Evolutionary conservation across 371 early-diverging fungal genomes (phyloP).

Genomic region (Conidiobolus coronatus): DNA sequence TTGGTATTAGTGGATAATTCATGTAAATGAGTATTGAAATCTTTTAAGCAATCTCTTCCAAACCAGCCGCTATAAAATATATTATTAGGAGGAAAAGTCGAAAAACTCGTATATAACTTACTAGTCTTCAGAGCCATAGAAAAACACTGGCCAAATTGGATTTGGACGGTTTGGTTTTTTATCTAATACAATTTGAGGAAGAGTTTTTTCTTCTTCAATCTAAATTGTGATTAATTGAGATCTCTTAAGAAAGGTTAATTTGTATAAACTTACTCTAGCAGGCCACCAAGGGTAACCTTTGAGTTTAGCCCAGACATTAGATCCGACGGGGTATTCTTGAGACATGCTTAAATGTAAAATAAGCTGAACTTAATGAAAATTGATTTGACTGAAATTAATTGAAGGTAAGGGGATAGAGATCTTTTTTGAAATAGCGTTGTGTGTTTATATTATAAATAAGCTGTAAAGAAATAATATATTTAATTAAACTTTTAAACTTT

Average conservation of each 20-base stretch:
- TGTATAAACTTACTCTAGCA: conserved; percentile 25
- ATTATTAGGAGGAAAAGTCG: background rate
- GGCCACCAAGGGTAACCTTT: conserved; percentile 67
- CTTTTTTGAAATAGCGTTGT: no score
- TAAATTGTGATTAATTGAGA: conserved; percentile 8
- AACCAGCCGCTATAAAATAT: background rate
- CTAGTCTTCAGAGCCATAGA: conserved; percentile 48
- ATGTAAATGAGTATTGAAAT: background rate
- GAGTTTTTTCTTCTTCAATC: conserved; percentile 26
- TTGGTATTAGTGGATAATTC: background rate
- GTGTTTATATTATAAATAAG: no score
- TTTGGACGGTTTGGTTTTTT: conserved; percentile 25
- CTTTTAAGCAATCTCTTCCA: background rate
- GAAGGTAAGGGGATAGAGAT: no score
- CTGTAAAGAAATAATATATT: no score
- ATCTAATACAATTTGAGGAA: conserved; percentile 24
- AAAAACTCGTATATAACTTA: conserved; percentile 13
- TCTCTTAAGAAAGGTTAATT: no score
- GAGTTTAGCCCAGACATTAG: conserved; percentile 33
- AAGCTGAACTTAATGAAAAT: no score
- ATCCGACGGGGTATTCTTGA: no score
- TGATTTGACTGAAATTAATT: no score
- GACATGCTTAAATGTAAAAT: no score
- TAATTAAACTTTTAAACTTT: no score
- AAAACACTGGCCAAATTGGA: conserved; percentile 33